Evolutionary conservation across 768 basidiomycete genomes (phyloP).

Genomic region (Russula lepida): DNA sequence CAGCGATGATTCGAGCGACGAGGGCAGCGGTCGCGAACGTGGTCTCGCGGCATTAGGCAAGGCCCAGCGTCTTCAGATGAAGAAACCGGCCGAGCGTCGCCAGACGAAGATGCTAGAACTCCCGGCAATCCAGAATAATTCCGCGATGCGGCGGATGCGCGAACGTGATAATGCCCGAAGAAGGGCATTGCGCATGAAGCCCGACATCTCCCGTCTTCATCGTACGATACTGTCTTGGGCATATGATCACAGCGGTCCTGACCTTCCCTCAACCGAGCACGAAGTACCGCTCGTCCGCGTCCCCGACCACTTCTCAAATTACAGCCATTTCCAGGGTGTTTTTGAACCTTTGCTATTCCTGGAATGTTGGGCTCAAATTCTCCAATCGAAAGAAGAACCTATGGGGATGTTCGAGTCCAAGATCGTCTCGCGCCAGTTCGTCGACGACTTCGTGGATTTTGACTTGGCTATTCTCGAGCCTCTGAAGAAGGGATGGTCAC

Average conservation of each 20-base stretch:
- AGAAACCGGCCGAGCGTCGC: constrained; percentile 49
- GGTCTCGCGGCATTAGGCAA: constrained; percentile 19
- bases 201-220: constrained; percentile 75
- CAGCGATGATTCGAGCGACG: constrained; percentile 36
- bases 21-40: constrained; percentile 32
- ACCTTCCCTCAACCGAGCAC: constrained; percentile 45
- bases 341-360: constrained; percentile 82
- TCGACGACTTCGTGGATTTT: constrained; percentile 78
- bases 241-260: constrained; percentile 56
- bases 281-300: constrained; percentile 36
- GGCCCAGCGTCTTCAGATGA: constrained; percentile 34
- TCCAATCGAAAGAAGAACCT: constrained; percentile 63
- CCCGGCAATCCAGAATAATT: constrained; percentile 35
- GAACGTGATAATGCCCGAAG: constrained; percentile 55
- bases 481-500: constrained; percentile 61
- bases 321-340: constrained; percentile 57
- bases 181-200: constrained; percentile 63
- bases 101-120: constrained; percentile 57
- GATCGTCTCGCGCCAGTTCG: constrained; percentile 59
- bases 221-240: constrained; percentile 78
- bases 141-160: constrained; percentile 42
- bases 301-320: constrained; percentile 56
- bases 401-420: constrained; percentile 50
- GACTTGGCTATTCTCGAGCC: constrained; percentile 53
- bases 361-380: constrained; percentile 87